Conservation (phyloP, 2,329 filamentous ascomycete species). For the Fusarium lyarnte region DNA sequence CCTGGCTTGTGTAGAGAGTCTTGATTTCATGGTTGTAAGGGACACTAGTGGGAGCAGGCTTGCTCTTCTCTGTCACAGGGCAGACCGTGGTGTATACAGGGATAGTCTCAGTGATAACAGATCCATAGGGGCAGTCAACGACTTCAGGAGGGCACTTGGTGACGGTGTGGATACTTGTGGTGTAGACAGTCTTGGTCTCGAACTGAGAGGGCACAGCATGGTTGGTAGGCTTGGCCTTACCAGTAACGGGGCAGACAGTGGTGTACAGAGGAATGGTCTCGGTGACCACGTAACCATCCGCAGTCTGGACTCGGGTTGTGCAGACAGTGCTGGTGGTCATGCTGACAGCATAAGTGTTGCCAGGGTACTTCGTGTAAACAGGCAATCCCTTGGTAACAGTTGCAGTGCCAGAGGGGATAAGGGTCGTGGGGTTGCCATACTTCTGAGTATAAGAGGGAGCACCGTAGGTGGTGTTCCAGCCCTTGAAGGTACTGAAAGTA, state of each 20-base stretch:
- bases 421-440: conserved; percentile 7
- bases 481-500: conserved; percentile 25
- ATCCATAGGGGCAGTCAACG: conserved; percentile 57
- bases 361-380: conserved; percentile 13
- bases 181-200: conserved; percentile 57
- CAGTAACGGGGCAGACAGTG: conserved; percentile 54
- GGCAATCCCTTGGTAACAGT: conserved; percentile 10
- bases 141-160: conserved; percentile 63
- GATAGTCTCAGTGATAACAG: conserved; percentile 46
- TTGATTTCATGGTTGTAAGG: conserved; percentile 37
- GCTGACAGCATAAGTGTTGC: conserved; percentile 18
- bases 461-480: conserved; percentile 31
- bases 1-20: conserved; percentile 63
- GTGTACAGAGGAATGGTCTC: conserved; percentile 55
- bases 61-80: conserved; percentile 20
- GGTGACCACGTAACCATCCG: conserved; percentile 49
- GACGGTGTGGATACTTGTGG: conserved; percentile 63
- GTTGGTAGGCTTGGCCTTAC: conserved; percentile 29
- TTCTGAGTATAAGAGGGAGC: conserved; percentile 8
- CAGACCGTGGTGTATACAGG: conserved; percentile 31
- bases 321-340: conserved; percentile 50
- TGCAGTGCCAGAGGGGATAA: background rate
- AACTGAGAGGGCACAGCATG: conserved; percentile 19
- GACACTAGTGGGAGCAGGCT: conserved; percentile 16
- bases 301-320: conserved; percentile 58